Base-by-base conservation (phyloP, 805 yeast species). In the Yarrowia porcina region DNA sequence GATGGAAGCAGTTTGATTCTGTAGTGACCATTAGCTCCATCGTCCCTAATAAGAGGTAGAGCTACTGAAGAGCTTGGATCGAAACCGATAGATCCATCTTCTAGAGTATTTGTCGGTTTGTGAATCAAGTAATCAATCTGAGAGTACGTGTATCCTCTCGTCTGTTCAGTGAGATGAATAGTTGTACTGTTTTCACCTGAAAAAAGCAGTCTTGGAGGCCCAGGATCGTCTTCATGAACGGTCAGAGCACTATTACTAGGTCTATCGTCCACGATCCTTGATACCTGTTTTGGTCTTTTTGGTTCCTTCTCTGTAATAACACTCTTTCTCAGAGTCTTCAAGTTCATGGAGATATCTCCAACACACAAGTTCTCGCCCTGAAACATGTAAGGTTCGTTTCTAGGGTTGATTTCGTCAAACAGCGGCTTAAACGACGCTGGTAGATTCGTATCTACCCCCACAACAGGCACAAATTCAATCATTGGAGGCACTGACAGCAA, bases 191-290 rank as follows among this genome's bases (percentile, higher is more conserved):
- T 45, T 20, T 45, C 52, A 3, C 52, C 52, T 3, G 52, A 18
- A 8, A 45, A 45, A 9, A 12, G 23, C 11, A 45, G 30, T 2
- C 25, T n/a, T 18, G 18, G 52, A 4, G 36, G 18, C 8, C 20
- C 52, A 6, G 52, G 52, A 45, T 30, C 36, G 23, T 45, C 52
- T 30, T 45, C 52, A 13, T 45, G 52, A 13, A 45, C 30, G 17
- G 13, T 23, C 36, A 45, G 18, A 4, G 21, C 8, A n/a, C 36
- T 28, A 8, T 45, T 25, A 3, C 8, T n/a, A 4, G 27, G 52
- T 20, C 52, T 28, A 11, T 45, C 27, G 36, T 45, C 52, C 8
- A 45, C 18, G 25, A 45, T 30, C 2, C 13, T 25, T 1, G 52
- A 45, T 0, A 27, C 10, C n/a, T 44, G 50, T 27, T 27, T 27